Evolutionary conservation across 495 filamentous ascomycete genomes (phyloP).

Genomic region (Penicillium canescens): DNA sequence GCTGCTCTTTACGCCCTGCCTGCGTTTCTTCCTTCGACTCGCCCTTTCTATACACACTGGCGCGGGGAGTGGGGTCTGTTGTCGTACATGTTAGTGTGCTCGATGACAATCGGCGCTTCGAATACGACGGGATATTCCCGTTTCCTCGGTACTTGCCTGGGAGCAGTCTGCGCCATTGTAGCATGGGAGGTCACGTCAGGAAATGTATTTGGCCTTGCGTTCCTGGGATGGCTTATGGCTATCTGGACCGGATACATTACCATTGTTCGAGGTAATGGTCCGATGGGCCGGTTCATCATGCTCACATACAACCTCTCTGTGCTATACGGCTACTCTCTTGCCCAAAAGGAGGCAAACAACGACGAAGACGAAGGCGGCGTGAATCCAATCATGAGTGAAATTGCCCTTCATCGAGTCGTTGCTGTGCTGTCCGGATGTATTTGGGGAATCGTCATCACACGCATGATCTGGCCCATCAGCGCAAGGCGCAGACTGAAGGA

Average conservation of each 20-base stretch:
- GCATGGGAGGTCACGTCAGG: constrained; percentile 74
- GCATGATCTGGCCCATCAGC: constrained; percentile 89
- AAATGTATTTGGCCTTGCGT: constrained; percentile 70
- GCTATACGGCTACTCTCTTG: constrained; percentile 89
- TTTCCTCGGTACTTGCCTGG: constrained; percentile 85
- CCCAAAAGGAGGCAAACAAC: constrained; percentile 66
- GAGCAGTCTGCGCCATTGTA: constrained; percentile 70
- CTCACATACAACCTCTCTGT: constrained; percentile 97
- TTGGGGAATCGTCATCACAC: constrained; percentile 90
- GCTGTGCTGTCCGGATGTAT: constrained; percentile 85
- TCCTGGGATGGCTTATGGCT: constrained; percentile 78
- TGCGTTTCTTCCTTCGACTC: constrained; percentile 75
- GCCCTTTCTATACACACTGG: constrained; percentile 84
- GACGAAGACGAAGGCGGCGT: constrained; percentile 83
- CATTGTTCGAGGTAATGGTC: constrained; percentile 76
- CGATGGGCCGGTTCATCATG: constrained; percentile 88
- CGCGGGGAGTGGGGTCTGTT: constrained; percentile 94
- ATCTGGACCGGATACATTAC: constrained; percentile 88
- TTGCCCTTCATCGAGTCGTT: constrained; percentile 85
- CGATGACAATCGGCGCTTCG: constrained; percentile 93
- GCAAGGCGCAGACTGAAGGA: constrained; percentile 83
- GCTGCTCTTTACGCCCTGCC: constrained; percentile 84
- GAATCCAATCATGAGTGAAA: constrained; percentile 80
- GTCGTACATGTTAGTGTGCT: constrained; percentile 97
- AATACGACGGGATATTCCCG: constrained; percentile 88